Base-by-base conservation (phyloP, 148 eudicot genomes). In the Polygonum aviculare region DNA sequence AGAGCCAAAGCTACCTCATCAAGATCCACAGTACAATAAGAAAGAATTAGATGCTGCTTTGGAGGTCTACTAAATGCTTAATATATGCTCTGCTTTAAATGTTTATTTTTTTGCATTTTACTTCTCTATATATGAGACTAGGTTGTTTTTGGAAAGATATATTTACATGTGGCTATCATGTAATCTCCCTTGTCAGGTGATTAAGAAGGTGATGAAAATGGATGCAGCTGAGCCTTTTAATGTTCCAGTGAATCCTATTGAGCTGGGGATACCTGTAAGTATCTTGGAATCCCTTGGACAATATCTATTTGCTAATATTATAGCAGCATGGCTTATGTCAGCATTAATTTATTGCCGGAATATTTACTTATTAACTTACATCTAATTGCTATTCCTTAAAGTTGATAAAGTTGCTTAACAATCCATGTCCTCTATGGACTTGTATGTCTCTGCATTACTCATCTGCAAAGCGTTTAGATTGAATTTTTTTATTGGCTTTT, bases 181-280 rank as follows among this genome's bases (percentile, higher is more conserved):
- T 12, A 77, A 48, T 74, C 70, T 10, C 7, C n/a, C 14, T 16
- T 75, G 14, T 3, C 78, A 94, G 98, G 92, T 90, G 21, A 83
- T 94, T 22, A 88, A 77, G 84, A 94, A 92, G 85, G 76, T 94
- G 77, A 94, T 94, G 97, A 94, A 89, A 84, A 94, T 92, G 98
- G 98, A 94, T 77, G 98, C 98, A 63, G 91, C 97, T 39, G 96
- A 89, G 77, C 97, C 93, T 44, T 94, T 94, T 80, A 94, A 94
- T 81, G 81, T 47, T 79, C 98, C 98, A 33, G 98, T 94, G 78
- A 82, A 94, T 84, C 93, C 98, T 78, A 54, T 88, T 74, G 91
- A 87, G 80, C 85, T 94, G 65, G 98, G 98, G 50, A 90, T 94
- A 85, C 98, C 96, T n/a, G 98, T 94, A 80, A 86, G 94, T 80